Base-by-base conservation (phyloP, 179 eudicot species). In the Actinidia arguta region DNA sequence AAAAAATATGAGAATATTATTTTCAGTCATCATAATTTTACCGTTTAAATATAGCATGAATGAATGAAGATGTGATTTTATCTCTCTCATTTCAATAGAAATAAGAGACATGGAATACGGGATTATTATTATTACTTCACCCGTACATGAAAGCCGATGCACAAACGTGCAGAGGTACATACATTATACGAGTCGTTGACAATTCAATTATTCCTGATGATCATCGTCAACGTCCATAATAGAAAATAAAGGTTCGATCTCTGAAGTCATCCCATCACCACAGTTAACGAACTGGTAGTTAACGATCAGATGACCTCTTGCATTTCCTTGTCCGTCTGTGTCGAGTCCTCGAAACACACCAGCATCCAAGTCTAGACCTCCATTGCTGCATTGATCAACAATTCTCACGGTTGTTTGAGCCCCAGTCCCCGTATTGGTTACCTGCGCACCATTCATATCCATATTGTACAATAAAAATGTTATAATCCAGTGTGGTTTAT, bases 371-470 rank as follows among this genome's bases (percentile, higher is more conserved):
- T 90, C 92, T 27, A 92, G 83, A 74, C 94, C 94, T 81, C 93
- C 93, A 25, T 92, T 92, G 66, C 87, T 82, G 82, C 94, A 92
- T 58, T 89, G 93, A 73, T 92, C 94, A 0, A 92, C 90, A 22
- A 92, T 90, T 63, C 94, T 90, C 61, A 90, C 94, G 4, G 92
- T 92, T 79, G n/a, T 79, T 80, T 79, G 78, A 0, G 92, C 91
- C 56, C 90, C 87, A 0, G 93, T 92, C 42, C 85, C 76, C 5
- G 73, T 84, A 88, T 90, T 90, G 52, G 93, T 92, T 78, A 90
- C 94, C 94, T 91, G 75, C 5, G 4, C 24, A 13, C 64, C 25
- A 9, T 3, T 39, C 42, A 14, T 36, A 36, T 67, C 5, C 0
- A 67, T 20, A 16, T 31, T 18, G 4, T 31, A 67, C 27, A 27